phyloP scores from a whole-genome alignment of 148 eudicot species.

The Persicaria tinctoria region DNA sequence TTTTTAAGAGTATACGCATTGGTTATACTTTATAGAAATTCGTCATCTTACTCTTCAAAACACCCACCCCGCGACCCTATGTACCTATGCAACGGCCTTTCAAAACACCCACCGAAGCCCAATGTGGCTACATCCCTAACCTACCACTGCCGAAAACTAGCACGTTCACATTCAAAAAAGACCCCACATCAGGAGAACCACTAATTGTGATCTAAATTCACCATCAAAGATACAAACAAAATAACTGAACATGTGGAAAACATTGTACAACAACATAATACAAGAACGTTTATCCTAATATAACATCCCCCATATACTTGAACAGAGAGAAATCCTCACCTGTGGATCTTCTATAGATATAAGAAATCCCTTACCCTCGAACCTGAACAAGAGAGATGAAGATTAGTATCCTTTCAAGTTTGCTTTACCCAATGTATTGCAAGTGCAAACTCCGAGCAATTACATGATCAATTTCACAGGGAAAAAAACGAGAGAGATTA shows the following conservation, averaged over 20 bases:
- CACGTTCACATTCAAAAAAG: no score
- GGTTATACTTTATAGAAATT: neutral
- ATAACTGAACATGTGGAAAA: neutral
- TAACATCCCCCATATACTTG: neutral
- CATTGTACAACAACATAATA: neutral
- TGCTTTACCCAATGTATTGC: neutral
- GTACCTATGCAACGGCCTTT: no score
- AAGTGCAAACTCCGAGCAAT: neutral
- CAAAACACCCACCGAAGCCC: no score
- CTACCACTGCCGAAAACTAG: no score
- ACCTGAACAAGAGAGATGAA: conserved; percentile 36
- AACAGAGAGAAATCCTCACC: conserved; percentile 28
- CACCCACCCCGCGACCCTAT: no score
- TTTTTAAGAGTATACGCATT: neutral
- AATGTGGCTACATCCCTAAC: no score
- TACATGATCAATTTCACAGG: neutral
- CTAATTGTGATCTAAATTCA: neutral
- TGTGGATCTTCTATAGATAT: conserved; percentile 91
- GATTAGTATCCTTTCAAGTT: neutral
- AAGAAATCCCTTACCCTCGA: conserved; percentile 46
- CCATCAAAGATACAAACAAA: neutral
- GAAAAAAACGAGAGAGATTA: neutral
- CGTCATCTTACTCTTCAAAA: no score
- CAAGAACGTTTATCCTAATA: neutral
- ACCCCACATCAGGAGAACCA: neutral